Conservation (phyloP, 116 monocot species). For the Trichopus zeylanicus region DNA sequence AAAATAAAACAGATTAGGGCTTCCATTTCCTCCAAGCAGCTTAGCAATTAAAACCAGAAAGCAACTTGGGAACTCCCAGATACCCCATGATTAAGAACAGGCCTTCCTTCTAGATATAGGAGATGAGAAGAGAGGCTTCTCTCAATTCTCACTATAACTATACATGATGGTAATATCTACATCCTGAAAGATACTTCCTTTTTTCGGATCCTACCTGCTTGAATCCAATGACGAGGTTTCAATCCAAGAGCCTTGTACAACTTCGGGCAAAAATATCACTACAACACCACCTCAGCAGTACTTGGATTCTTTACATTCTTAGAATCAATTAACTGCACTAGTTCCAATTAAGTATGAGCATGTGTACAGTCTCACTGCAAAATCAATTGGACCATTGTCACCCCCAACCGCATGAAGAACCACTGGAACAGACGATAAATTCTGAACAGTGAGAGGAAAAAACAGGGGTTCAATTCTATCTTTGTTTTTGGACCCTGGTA, state of each 20-base stretch:
- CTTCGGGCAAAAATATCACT: background rate
- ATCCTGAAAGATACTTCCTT: no score
- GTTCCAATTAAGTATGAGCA: slow-evolving; percentile 52
- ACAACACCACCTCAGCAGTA: background rate
- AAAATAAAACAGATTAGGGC: background rate
- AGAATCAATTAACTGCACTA: background rate
- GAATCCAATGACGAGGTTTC: no score
- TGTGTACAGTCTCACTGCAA: slow-evolving; percentile 61
- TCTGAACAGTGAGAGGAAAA: slow-evolving; percentile 57
- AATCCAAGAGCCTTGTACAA: no score
- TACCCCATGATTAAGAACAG: background rate
- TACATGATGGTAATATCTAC: no score
- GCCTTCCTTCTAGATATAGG: background rate
- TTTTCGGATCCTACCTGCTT: no score
- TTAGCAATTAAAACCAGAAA: slow-evolving; percentile 3
- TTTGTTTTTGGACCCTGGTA: slow-evolving; percentile 2
- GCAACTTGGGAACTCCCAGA: no score
- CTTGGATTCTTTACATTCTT: background rate
- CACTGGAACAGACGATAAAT: slow-evolving; percentile 58
- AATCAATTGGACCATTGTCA: slow-evolving; percentile 61
- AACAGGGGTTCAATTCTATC: slow-evolving; percentile 19
- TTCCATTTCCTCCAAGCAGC: slow-evolving; percentile 3
- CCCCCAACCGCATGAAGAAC: slow-evolving; percentile 85
- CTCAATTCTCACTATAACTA: no score
- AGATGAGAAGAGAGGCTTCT: no score